A percentile compares a stretch with the other conserved stretches of the same genome.
These are phyloP conservation scores for Didymella segeticola DNA, from an alignment of 2,329 filamentous ascomycete species.

Conservation along the genomic window DNA sequence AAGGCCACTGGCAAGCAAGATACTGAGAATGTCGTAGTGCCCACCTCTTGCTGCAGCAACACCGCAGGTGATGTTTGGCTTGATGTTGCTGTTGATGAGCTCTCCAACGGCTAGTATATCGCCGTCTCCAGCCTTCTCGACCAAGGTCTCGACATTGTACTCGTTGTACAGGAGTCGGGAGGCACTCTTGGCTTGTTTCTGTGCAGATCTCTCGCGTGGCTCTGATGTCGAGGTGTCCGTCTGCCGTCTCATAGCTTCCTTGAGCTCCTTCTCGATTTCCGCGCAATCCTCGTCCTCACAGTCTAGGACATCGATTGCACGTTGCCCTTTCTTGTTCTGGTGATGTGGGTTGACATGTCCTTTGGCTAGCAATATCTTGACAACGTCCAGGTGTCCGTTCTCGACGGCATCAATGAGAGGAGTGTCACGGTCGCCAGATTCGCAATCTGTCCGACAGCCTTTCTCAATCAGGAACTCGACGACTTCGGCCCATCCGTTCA, in stretches of 20 bases:
- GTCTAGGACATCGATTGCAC: conserved; percentile 84
- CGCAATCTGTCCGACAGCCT: conserved; percentile 82
- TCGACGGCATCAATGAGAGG: conserved; percentile 95
- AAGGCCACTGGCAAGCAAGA: conserved; percentile 61
- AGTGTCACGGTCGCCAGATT: conserved; percentile 79
- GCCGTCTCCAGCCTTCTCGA: conserved; percentile 57
- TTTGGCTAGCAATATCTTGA: conserved; percentile 80
- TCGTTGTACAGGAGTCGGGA: conserved; percentile 58
- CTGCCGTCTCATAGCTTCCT: conserved; percentile 60
- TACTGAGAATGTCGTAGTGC: conserved; percentile 84
- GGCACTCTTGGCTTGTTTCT: conserved; percentile 46
- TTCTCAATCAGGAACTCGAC: conserved; percentile 85
- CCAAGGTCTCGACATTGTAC: conserved; percentile 56
- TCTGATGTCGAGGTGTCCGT: conserved; percentile 60
- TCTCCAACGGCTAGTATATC: conserved; percentile 57
- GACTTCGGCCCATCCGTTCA: conserved; percentile 85
- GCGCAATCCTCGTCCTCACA: conserved; percentile 78
- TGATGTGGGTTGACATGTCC: conserved; percentile 86
- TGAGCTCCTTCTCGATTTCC: conserved; percentile 77
- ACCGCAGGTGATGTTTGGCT: conserved; percentile 81
- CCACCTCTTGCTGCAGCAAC: conserved; percentile 92
- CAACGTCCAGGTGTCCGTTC: conserved; percentile 89
- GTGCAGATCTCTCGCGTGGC: conserved; percentile 35
- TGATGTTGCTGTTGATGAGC: conserved; percentile 57
- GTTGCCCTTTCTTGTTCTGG: conserved; percentile 89